Evolutionary conservation across 257 asterid species (phyloP).

Genomic region (Sherardia arvensis): DNA sequence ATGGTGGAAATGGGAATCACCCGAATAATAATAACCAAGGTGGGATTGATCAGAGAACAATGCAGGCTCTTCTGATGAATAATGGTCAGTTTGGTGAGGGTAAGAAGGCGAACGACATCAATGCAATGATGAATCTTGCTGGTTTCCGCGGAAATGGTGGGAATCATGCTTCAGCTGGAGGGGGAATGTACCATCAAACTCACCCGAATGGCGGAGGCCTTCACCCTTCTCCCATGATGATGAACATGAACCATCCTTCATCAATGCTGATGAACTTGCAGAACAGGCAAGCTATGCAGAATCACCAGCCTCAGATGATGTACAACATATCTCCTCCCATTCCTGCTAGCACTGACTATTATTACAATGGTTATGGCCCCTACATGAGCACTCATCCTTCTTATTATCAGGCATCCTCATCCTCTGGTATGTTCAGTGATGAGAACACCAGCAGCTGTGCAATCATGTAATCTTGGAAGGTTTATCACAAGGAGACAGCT

Average conservation of each 20-base stretch:
- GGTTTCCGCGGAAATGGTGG: conserved; percentile 48
- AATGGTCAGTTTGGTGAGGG: conserved; percentile 18
- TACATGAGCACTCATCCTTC: not conserved
- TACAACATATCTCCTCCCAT: conserved; percentile 44
- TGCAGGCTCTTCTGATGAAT: conserved; percentile 31
- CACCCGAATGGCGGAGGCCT: not conserved
- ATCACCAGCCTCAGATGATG: conserved; percentile 59
- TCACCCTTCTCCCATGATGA: conserved; percentile 19
- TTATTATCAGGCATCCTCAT: conserved; percentile 20
- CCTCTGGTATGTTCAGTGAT: conserved; percentile 46
- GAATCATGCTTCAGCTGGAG: conserved; percentile 17
- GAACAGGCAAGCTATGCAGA: conserved; percentile 42
- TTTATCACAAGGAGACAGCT: not conserved
- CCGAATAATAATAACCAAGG: conserved; percentile 16
- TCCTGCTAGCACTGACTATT: conserved; percentile 49
- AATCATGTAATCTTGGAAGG: conserved; percentile 32
- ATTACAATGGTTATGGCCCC: conserved; percentile 26
- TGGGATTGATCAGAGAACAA: conserved; percentile 31
- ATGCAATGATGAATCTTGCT: conserved; percentile 56
- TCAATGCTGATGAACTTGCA: conserved; percentile 48
- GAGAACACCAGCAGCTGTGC: conserved; percentile 57
- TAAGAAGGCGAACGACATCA: conserved; percentile 34
- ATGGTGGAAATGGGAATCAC: conserved; percentile 22
- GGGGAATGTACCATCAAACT: conserved; percentile 1
- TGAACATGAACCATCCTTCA: conserved; percentile 28